phyloP scores from a whole-genome alignment of 306 rosid genomes.

The Cicer yamashitae region DNA sequence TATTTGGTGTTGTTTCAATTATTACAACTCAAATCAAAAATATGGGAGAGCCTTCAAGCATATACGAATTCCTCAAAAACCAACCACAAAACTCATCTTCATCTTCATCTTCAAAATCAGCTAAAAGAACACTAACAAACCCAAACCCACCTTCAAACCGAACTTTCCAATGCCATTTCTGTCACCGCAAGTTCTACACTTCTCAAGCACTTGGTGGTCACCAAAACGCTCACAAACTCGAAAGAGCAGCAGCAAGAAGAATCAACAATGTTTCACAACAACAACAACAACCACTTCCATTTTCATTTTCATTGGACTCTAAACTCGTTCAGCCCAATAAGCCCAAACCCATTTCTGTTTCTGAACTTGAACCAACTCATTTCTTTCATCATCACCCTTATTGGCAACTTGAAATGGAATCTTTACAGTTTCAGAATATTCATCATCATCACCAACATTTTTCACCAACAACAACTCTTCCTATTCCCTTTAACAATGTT shows the following conservation, averaged over 20 bases:
- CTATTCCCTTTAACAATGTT: constrained; percentile 14
- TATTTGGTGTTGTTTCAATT: too few relatives aligned
- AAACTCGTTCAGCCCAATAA: neutral
- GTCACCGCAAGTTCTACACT: constrained; percentile 73
- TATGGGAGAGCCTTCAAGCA: constrained; percentile 61
- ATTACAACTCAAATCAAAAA: neutral
- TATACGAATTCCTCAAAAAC: constrained; percentile 50
- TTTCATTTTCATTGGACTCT: neutral
- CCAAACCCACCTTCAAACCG: constrained; percentile 21
- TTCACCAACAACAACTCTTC: neutral
- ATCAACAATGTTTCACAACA: constrained; percentile 1
- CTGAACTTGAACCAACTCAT: neutral
- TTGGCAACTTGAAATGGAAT: constrained; percentile 44
- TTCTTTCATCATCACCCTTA: constrained; percentile 35
- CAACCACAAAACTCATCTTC: constrained; percentile 12
- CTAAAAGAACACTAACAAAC: constrained; percentile 8
- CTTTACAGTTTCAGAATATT: constrained; percentile 24
- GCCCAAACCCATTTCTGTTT: neutral
- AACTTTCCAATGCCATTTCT: constrained; percentile 64
- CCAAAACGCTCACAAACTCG: constrained; percentile 91
- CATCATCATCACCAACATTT: neutral
- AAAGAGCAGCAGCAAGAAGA: constrained; percentile 69
- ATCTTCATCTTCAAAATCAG: constrained; percentile 21
- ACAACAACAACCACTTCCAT: neutral
- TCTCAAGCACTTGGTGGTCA: constrained; percentile 98